A percentile compares a stretch with the other conserved stretches of the same genome.
Evolutionary conservation across 148 eudicot species (phyloP).

Genomic region (Limonium bicolor): DNA sequence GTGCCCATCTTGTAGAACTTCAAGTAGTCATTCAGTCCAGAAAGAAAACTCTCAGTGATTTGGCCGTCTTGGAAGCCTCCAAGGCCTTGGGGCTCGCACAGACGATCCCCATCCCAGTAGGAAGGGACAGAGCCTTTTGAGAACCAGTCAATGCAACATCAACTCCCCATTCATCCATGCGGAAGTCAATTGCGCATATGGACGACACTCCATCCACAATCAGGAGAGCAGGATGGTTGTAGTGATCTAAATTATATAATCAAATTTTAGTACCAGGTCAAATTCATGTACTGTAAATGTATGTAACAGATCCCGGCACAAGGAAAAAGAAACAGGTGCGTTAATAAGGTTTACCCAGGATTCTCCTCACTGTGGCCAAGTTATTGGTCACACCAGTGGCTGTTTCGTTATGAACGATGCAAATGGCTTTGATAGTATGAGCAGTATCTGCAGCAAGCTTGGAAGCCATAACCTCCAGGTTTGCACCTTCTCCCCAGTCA

Average conservation of each 20-base stretch:
- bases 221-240: slow-evolving; percentile 87
- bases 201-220: slow-evolving; percentile 97
- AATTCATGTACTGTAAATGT: neutral
- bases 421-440: slow-evolving; percentile 87
- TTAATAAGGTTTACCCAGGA: slow-evolving; percentile 77
- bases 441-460: slow-evolving; percentile 64
- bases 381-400: slow-evolving; percentile 99
- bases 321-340: neutral
- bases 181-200: slow-evolving; percentile 91
- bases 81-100: slow-evolving; percentile 93
- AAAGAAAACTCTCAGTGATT: slow-evolving; percentile 87
- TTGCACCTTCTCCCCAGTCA: slow-evolving; percentile 93
- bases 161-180: slow-evolving; percentile 98
- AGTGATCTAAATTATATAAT: slow-evolving; percentile 55
- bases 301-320: neutral
- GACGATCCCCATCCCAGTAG: slow-evolving; percentile 85
- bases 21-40: slow-evolving; percentile 92
- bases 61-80: slow-evolving; percentile 77
- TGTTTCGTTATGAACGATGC: slow-evolving; percentile 98
- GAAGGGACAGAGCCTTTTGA: slow-evolving; percentile 94
- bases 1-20: slow-evolving; percentile 87
- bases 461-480: slow-evolving; percentile 75
- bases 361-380: slow-evolving; percentile 75
- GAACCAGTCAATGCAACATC: slow-evolving; percentile 99
- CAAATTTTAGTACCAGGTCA: too few species aligned